Percentiles rank a stretch among this genome's conserved stretches.
phyloP scores from a whole-genome alignment of 108 stramenopile genomes.

The Cyclotella atomus region DNA sequence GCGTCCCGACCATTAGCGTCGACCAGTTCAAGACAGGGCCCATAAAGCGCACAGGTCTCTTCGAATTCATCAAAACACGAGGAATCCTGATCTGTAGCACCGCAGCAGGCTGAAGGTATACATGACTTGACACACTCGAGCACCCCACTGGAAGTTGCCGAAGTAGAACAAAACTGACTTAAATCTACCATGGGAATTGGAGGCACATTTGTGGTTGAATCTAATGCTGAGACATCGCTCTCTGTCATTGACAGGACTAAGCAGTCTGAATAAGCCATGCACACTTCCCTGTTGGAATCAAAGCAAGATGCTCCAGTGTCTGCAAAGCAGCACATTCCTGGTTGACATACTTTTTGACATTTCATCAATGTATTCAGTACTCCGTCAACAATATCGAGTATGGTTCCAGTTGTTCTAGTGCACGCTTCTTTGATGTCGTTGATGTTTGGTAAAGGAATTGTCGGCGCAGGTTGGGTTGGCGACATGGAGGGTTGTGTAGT shows the following conservation, averaged over 20 bases:
- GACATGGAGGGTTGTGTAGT: neutral
- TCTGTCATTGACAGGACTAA: neutral
- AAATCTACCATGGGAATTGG: neutral
- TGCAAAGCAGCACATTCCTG: conserved; percentile 13
- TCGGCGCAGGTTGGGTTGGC: neutral
- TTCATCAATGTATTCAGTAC: conserved; percentile 10
- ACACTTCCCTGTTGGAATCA: neutral
- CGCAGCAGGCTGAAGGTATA: conserved; percentile 16
- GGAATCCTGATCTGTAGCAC: conserved; percentile 2
- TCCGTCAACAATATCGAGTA: conserved; percentile 9
- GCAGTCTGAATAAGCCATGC: neutral
- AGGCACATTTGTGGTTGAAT: neutral
- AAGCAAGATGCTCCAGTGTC: conserved; percentile 5
- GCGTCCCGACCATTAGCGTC: conserved; percentile 9
- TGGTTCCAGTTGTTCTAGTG: conserved; percentile 3
- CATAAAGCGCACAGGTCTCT: conserved; percentile 13
- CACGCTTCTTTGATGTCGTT: conserved; percentile 1
- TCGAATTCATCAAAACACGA: conserved; percentile 16
- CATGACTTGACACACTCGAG: conserved; percentile 13
- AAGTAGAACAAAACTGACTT: neutral
- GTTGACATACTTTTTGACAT: conserved; percentile 4
- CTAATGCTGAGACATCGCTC: neutral
- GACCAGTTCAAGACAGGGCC: neutral
- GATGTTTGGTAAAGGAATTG: conserved; percentile 5
- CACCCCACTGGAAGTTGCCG: neutral